These are phyloP conservation scores for Raffaelea ambrosiae DNA, from an alignment of 2,329 filamentous ascomycete genomes.

Conservation along the genomic window DNA sequence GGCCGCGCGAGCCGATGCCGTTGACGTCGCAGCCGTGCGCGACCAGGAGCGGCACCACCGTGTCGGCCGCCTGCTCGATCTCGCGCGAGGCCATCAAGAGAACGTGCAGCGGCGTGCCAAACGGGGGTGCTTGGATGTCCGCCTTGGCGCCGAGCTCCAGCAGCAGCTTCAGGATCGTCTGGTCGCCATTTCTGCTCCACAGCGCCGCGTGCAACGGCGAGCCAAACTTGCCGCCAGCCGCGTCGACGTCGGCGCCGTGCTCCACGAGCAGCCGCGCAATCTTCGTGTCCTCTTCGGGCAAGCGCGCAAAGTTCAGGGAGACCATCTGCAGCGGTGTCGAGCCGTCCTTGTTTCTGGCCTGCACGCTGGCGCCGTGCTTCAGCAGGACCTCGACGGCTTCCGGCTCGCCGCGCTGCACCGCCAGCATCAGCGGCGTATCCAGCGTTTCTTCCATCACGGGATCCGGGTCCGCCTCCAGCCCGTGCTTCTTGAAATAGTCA, in stretches of 20 bases:
- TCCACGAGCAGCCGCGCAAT: slow-evolving; percentile 3
- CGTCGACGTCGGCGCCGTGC: background rate
- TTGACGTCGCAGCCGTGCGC: too few species aligned
- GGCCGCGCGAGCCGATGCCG: slow-evolving; percentile 3
- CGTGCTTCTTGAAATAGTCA: too few species aligned
- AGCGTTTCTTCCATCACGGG: too few species aligned
- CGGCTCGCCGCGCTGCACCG: too few species aligned
- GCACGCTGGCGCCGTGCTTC: too few species aligned
- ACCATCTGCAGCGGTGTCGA: too few species aligned
- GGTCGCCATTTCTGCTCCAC: background rate
- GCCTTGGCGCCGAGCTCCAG: slow-evolving; percentile 6
- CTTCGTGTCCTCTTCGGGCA: background rate
- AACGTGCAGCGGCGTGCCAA: slow-evolving; percentile 1
- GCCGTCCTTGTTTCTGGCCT: too few species aligned
- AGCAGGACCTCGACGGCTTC: too few species aligned
- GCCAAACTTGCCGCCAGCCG: slow-evolving; percentile 2
- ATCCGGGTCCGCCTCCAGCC: too few species aligned
- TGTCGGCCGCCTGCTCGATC: background rate
- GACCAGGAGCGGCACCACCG: too few species aligned
- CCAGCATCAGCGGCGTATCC: too few species aligned
- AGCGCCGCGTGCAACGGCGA: slow-evolving; percentile 8
- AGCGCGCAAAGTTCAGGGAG: too few species aligned
- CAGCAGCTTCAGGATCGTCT: background rate
- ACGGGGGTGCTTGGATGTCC: background rate
- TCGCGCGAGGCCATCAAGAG: background rate